Conservation (phyloP, 306 rosid genomes). For the Vigna unguiculata region DNA sequence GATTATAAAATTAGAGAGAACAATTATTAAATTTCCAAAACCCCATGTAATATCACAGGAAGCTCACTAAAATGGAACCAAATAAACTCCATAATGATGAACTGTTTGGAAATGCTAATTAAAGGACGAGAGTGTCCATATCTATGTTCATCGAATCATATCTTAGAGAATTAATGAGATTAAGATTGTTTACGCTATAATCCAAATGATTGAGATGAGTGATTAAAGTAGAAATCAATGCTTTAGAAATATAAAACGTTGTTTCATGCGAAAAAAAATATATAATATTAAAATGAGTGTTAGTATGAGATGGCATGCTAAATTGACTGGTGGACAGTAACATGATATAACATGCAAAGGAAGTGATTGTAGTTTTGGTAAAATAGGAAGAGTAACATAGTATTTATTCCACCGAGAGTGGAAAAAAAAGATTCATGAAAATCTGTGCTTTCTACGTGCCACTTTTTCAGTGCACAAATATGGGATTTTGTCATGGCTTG, state of each 20-base stretch:
- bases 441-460: constrained; percentile 51
- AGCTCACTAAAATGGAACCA: too few species aligned
- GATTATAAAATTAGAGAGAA: too few species aligned
- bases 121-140: too few species aligned
- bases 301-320: background rate
- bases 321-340: background rate
- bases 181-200: background rate
- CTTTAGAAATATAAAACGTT: background rate
- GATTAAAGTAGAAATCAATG: background rate
- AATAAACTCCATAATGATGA: too few species aligned
- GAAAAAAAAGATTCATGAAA: constrained; percentile 40
- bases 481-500: constrained; percentile 42
- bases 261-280: background rate
- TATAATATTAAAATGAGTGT: background rate
- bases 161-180: too few species aligned
- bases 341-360: background rate
- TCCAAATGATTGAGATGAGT: background rate
- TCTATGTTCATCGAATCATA: too few species aligned
- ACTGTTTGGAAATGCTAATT: too few species aligned
- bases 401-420: constrained; percentile 6
- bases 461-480: constrained; percentile 53
- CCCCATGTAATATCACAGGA: too few species aligned
- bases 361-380: constrained; percentile 2
- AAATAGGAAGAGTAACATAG: background rate
- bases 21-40: too few species aligned